A percentile compares a stretch with the other conserved stretches of the same genome.
phyloP scores from a whole-genome alignment of 106 monocot genomes.

The Apostasia ramifera region DNA sequence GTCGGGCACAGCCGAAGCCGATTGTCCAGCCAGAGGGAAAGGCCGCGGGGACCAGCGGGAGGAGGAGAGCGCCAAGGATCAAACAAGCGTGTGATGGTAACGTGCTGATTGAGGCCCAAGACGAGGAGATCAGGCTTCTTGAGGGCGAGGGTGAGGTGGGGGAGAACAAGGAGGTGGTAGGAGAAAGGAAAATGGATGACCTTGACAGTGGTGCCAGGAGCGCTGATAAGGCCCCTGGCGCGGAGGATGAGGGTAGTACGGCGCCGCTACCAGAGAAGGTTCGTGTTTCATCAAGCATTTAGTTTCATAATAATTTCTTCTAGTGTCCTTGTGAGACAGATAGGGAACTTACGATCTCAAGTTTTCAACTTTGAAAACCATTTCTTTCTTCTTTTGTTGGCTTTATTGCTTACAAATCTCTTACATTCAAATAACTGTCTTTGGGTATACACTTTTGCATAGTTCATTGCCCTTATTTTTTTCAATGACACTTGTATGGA shows the following conservation, averaged over 20 bases:
- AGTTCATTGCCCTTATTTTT: too few relatives aligned
- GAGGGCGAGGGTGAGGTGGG: conserved; percentile 19
- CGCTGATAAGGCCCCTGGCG: conserved; percentile 32
- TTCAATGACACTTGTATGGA: too few relatives aligned
- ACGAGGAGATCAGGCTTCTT: conserved; percentile 11
- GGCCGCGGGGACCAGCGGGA: conserved; percentile 4
- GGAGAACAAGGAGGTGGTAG: conserved; percentile 23
- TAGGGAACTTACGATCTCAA: neutral
- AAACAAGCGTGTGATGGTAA: neutral
- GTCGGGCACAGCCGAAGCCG: conserved; percentile 21
- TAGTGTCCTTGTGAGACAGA: neutral
- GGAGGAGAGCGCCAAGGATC: conserved; percentile 17
- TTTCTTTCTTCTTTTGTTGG: too few relatives aligned
- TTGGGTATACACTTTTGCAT: too few relatives aligned
- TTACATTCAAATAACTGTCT: too few relatives aligned
- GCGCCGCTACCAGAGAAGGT: conserved; percentile 66
- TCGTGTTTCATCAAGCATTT: neutral
- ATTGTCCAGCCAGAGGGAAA: conserved; percentile 8
- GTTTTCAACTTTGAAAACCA: too few relatives aligned
- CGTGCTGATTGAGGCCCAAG: neutral
- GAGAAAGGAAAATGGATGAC: conserved; percentile 38
- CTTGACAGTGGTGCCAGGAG: conserved; percentile 31
- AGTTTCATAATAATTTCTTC: neutral
- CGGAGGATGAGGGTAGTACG: conserved; percentile 39
- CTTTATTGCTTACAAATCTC: too few relatives aligned